Evolutionary conservation across 2,329 filamentous ascomycete genomes (phyloP).

Genomic region (Pseudocercospora eumusae): DNA sequence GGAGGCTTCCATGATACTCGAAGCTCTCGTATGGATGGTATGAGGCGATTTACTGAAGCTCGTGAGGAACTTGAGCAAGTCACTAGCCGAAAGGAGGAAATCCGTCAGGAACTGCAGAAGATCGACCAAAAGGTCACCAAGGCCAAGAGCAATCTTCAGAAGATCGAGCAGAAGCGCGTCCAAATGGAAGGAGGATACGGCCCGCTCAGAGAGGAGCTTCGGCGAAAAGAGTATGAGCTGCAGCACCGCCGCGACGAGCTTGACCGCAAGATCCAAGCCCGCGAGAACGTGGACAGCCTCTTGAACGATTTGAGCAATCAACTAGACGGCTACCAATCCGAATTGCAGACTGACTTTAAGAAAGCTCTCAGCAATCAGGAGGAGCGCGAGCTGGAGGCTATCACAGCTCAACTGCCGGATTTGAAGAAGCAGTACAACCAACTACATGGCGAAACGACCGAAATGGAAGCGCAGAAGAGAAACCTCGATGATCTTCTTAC

Average conservation of each 20-base stretch:
- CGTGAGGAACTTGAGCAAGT: slow-evolving; percentile 72
- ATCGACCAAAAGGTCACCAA: slow-evolving; percentile 87
- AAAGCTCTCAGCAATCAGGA: slow-evolving; percentile 83
- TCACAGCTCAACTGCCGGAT: slow-evolving; percentile 69
- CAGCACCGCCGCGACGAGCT: slow-evolving; percentile 73
- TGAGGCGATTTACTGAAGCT: slow-evolving; percentile 73
- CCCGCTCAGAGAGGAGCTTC: slow-evolving; percentile 74
- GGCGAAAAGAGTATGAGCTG: slow-evolving; percentile 71
- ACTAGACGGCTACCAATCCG: slow-evolving; percentile 73
- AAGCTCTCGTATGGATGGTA: slow-evolving; percentile 82
- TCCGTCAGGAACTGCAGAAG: slow-evolving; percentile 69
- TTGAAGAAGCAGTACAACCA: slow-evolving; percentile 76
- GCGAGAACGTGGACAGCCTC: slow-evolving; percentile 67
- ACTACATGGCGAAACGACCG: slow-evolving; percentile 69
- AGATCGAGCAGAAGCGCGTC: slow-evolving; percentile 73
- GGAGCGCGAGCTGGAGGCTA: slow-evolving; percentile 73
- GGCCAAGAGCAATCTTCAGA: slow-evolving; percentile 80
- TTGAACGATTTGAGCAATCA: slow-evolving; percentile 65
- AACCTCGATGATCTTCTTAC: slow-evolving; percentile 82
- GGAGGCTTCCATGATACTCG: slow-evolving; percentile 89
- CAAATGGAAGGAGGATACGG: slow-evolving; percentile 82
- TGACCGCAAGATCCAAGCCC: slow-evolving; percentile 66
- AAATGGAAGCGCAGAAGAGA: slow-evolving; percentile 77
- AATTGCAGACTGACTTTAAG: slow-evolving; percentile 85
- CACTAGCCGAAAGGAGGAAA: slow-evolving; percentile 62